Conservation (phyloP, 2,329 filamentous ascomycete species). For the Chrysosporium queenslandicum region DNA sequence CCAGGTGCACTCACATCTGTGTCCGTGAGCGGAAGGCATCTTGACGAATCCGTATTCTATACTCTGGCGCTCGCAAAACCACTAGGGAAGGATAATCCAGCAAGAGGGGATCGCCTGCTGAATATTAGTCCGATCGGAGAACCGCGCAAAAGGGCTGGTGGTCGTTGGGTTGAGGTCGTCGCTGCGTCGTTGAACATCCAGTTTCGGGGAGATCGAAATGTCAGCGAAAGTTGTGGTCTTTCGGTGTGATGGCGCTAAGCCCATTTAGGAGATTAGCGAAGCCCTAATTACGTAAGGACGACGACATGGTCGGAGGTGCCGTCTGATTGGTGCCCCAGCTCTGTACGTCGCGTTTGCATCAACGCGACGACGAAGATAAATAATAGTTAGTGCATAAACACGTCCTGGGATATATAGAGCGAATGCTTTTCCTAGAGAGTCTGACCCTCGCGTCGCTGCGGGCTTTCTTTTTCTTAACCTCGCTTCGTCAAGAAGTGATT, state of each 20-base stretch:
- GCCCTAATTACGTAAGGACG: slow-evolving; percentile 14
- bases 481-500: no score
- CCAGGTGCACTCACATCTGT: slow-evolving; percentile 59
- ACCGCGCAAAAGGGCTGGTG: not conserved
- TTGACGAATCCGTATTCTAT: slow-evolving; percentile 41
- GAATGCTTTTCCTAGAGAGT: no score
- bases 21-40: slow-evolving; percentile 80
- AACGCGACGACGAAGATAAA: no score
- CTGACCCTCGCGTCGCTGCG: no score
- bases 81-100: not conserved
- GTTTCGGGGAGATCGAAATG: not conserved
- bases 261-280: slow-evolving; percentile 16
- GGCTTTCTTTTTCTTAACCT: no score
- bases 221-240: slow-evolving; percentile 7
- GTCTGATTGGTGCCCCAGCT: slow-evolving; percentile 1
- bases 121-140: slow-evolving; percentile 4
- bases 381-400: no score
- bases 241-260: slow-evolving; percentile 9
- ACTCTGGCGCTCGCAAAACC: not conserved
- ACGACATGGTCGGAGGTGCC: not conserved
- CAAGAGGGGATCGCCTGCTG: not conserved
- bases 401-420: no score
- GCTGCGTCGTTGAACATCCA: slow-evolving; percentile 10
- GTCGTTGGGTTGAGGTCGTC: slow-evolving; percentile 4
- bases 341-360: not conserved